Conservation (phyloP, 2,329 filamentous ascomycete species). For the Trichoderma arundinaceum region DNA sequence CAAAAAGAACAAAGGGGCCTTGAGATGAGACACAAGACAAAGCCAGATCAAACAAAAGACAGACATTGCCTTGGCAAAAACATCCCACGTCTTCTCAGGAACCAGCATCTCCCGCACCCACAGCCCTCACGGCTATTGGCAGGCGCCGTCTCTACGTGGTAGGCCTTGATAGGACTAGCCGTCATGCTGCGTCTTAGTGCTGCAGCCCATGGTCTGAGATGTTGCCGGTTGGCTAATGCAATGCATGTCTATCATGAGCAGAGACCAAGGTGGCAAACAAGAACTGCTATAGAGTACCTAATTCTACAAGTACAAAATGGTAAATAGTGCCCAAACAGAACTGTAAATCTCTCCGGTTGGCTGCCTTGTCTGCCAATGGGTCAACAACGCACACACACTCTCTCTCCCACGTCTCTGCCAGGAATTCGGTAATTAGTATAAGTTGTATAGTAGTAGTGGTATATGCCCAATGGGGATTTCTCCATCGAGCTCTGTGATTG, state of each 20-base stretch:
- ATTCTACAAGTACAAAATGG: neutral
- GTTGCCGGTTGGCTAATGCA: conserved; percentile 1
- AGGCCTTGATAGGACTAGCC: conserved; percentile 22
- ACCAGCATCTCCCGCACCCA: neutral
- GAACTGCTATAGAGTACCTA: neutral
- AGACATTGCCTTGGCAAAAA: neutral
- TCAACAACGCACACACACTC: neutral
- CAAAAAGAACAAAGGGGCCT: too few species aligned
- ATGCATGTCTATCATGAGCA: conserved; percentile 9
- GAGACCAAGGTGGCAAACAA: neutral
- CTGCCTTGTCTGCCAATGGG: neutral
- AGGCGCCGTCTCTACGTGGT: conserved; percentile 19
- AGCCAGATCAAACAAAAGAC: neutral
- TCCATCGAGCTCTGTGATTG: neutral
- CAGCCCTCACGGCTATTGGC: too few species aligned
- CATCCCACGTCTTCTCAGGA: neutral
- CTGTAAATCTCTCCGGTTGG: conserved; percentile 6
- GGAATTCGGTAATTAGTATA: conserved; percentile 2
- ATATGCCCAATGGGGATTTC: neutral
- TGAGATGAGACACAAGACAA: too few species aligned
- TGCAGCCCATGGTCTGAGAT: conserved; percentile 6
- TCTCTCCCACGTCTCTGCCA: neutral
- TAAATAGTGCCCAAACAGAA: neutral
- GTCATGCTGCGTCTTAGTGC: conserved; percentile 1
- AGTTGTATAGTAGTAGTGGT: neutral